Evolutionary conservation across 345 rosid genomes (phyloP).

Genomic region (sweet orange (Citrus sinensis)): DNA sequence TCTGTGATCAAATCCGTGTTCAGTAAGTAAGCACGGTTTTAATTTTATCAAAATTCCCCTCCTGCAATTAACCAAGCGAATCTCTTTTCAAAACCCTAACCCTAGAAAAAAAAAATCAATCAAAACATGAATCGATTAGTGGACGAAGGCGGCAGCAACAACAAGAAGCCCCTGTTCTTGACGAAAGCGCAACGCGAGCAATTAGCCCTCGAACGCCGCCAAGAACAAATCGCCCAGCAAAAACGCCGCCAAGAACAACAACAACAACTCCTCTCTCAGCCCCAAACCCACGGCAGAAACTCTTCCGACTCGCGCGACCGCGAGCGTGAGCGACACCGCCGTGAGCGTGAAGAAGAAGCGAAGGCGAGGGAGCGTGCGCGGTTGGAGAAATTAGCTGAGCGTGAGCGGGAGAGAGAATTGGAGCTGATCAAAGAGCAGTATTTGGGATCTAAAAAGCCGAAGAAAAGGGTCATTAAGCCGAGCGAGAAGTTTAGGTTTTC

Average conservation of each 20-base stretch:
- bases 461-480: conserved; percentile 88
- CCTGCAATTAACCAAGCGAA: conserved; percentile 60
- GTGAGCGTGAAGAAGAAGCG: conserved; percentile 64
- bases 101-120: background rate
- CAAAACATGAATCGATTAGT: conserved; percentile 34
- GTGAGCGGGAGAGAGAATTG: conserved; percentile 81
- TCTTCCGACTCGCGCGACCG: conserved; percentile 30
- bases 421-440: conserved; percentile 89
- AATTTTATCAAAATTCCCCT: conserved; percentile 25
- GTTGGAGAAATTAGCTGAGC: conserved; percentile 63
- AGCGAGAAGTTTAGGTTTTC: conserved; percentile 93
- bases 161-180: conserved; percentile 45
- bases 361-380: conserved; percentile 62
- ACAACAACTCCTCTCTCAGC: conserved; percentile 4
- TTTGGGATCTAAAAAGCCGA: conserved; percentile 86
- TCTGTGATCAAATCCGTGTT: no score
- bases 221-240: conserved; percentile 48
- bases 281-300: conserved; percentile 10
- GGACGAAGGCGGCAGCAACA: conserved; percentile 20
- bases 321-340: conserved; percentile 38
- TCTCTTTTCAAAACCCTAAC: background rate
- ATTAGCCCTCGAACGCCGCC: conserved; percentile 84
- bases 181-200: conserved; percentile 64
- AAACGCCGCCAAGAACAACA: conserved; percentile 34
- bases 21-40: background rate